These are phyloP conservation scores for Kazachstania taianensis DNA, from an alignment of 805 yeast genomes.

Conservation along the genomic window DNA sequence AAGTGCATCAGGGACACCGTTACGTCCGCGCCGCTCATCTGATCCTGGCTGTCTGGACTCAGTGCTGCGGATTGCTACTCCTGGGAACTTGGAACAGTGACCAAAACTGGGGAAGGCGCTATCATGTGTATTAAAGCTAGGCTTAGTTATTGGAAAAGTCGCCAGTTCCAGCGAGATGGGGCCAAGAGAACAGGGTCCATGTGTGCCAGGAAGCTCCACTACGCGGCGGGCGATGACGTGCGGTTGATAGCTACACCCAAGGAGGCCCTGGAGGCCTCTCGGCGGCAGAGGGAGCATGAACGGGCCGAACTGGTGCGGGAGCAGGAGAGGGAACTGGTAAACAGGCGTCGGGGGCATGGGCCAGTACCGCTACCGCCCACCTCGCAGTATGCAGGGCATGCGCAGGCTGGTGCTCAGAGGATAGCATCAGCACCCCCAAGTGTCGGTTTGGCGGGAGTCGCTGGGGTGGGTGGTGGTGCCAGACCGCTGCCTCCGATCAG, in stretches of 20 bases:
- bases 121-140: background rate
- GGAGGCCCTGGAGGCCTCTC: slow-evolving; percentile 26
- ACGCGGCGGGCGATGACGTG: slow-evolving; percentile 29
- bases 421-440: slow-evolving; percentile 3
- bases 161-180: background rate
- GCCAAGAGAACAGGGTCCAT: slow-evolving; percentile 8
- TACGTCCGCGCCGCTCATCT: too few relatives aligned
- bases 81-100: background rate
- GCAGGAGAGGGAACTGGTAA: slow-evolving; percentile 5
- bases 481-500: background rate
- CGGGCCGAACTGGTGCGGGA: slow-evolving; percentile 16
- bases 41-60: too few relatives aligned
- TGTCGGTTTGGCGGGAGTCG: background rate
- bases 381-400: too few relatives aligned
- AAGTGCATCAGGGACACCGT: slow-evolving; percentile 64
- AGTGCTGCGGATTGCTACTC: too few relatives aligned
- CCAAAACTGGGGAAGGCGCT: background rate
- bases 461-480: background rate
- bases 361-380: too few relatives aligned
- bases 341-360: too few relatives aligned
- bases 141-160: background rate
- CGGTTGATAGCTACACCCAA: slow-evolving; percentile 29
- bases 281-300: slow-evolving; percentile 17
- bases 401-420: background rate
- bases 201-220: slow-evolving; percentile 26